Base-by-base conservation (phyloP, 257 asterid species). In the Nicotiana tomentosiformis region DNA sequence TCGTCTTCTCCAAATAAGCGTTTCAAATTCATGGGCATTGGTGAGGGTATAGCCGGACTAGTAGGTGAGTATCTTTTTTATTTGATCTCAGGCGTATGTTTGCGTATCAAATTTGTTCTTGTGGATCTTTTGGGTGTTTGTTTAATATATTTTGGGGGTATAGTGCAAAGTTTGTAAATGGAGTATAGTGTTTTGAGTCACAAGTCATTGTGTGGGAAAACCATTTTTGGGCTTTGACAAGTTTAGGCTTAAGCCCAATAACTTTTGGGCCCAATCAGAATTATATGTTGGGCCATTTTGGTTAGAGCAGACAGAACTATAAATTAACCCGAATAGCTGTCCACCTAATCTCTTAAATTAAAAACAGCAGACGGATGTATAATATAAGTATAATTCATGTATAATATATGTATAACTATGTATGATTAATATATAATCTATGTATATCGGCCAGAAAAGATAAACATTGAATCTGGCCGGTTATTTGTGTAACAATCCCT, bases 1-100 rank as follows among this genome's bases (percentile, higher is more conserved):
- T 88, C 85, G 66, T 87, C 86, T 23, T 88, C 82, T 57, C 82
- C 68, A 15, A 58, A 78, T 55, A 77, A 53, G 1, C 81, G 57
- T 77, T 77, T 53, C 29, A 53, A 77, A 20, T 55, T 77, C 66
- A n/a, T 33, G 46, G 80, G 51, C 51, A 43, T 76, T 30, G 62
- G 12, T 29, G 14, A 6, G 32, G 53, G 81, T 39, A 5, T n/a
- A 43, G 12, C 1, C 57, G 57, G 58, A 8, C 7, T 56, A 37
- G 58, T 72, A 23, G 61, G 61, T 46, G 79, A 8, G 0, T 72
- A 7, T 17, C 12, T 46, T 72, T 72, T 55, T 58, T 15, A 72
- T 46, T 72, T 7, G 78, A 70, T 70, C 60, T n/a, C 39, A 4
- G 10, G 20, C 33, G 5, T 37, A 51, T 53, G 18, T n/a, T 37